These are phyloP conservation scores for Closterium sp. DNA, from an alignment of 139 green algal species.

Conservation along the genomic window DNA sequence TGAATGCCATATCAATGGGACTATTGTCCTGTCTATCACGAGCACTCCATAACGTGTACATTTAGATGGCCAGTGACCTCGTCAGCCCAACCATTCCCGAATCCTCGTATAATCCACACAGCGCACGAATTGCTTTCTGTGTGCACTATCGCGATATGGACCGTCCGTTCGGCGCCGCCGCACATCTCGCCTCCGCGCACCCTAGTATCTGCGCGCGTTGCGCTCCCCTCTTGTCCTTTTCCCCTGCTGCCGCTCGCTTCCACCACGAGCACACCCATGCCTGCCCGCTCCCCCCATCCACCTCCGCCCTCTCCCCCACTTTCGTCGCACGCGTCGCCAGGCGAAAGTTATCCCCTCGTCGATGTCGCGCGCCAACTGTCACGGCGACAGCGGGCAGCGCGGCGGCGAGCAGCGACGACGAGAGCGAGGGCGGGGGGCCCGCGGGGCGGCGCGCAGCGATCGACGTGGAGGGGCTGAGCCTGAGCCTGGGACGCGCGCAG, in stretches of 20 bases:
- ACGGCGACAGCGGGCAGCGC: neutral
- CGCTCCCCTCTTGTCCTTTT: too few relatives aligned
- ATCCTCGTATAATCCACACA: too few relatives aligned
- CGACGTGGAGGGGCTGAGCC: conserved; percentile 4
- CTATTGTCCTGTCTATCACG: too few relatives aligned
- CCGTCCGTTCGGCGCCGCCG: neutral
- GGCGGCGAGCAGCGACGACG: neutral
- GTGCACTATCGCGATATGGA: neutral
- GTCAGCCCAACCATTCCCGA: too few relatives aligned
- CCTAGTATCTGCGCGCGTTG: neutral
- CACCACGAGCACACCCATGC: neutral
- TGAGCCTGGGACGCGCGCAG: neutral
- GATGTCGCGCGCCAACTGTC: neutral
- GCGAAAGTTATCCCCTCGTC: neutral
- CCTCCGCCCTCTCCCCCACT: neutral
- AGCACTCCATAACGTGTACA: too few relatives aligned
- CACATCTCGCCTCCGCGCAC: neutral
- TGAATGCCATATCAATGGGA: too few relatives aligned
- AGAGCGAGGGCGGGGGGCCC: neutral
- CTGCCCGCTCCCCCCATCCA: neutral
- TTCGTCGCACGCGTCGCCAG: neutral
- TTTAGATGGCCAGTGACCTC: too few relatives aligned
- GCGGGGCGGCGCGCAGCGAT: neutral
- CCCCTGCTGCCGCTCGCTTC: neutral
- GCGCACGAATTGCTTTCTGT: too few relatives aligned